Base-by-base conservation (phyloP, 495 filamentous ascomycete species). In the Cudoniella acicularis region DNA sequence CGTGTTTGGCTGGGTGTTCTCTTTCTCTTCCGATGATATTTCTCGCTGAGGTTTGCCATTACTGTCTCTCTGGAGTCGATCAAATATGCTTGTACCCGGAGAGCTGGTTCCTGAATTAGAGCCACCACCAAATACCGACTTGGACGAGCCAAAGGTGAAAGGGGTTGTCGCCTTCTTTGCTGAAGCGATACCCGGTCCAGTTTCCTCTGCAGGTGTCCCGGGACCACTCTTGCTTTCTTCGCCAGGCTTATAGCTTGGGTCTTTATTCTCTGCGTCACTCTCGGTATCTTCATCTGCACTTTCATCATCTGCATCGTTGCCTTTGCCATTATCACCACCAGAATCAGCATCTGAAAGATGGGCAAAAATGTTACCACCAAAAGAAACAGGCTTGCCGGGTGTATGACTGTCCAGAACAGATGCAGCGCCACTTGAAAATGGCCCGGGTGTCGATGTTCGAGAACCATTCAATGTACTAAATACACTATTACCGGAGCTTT, bases 331-430 rank as follows among this genome's bases (percentile, higher is more conserved):
- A 54, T 67, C 66, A 3, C 49, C 49, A 10, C 60, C 66, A 20
- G 66, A 66, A 17, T 64, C 73, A 8, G 71, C 71, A 30, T 68
- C 71, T 18, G 76, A 76, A 45, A 81, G 62, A 55, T 79, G 73
- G 48, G 75, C 73, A 50, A 83, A 83, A n/a, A 82, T 78, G 54
- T 80, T 81, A 47, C 63, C 13, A 16, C 53, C 60, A 52, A 56
- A 62, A 1, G 42, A 24, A 16, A 56, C 47, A 18, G 36, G 42
- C 41, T 56, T 42, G 2, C 30, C 54, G 3, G 64, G 43, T 10
- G 48, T 49, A 20, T 64, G 59, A 10, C 61, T 53, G 23, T 68
- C 67, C 22, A 63, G 58, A 9, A 67, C 60, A 36, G 64, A 67
- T n/a, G 61, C 63, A 21, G 45, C 70, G 9, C 71, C 66, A 40